phyloP scores from a whole-genome alignment of 495 filamentous ascomycete genomes.

The Aspergillus kassunensis region DNA sequence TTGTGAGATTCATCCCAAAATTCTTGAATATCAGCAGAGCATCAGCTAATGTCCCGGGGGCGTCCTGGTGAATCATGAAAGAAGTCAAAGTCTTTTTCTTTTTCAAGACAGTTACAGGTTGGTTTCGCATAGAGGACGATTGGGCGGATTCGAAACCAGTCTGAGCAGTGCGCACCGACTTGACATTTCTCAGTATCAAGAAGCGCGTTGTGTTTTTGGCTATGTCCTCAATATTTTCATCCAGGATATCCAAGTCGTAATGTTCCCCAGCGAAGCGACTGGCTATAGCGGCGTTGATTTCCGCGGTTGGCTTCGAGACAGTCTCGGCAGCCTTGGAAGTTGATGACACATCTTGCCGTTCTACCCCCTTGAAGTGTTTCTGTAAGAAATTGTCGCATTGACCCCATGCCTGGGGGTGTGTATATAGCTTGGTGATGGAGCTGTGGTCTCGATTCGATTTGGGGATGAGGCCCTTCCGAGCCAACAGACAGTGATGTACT shows the following conservation, averaged over 20 bases:
- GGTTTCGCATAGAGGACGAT: constrained; percentile 4
- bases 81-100: constrained; percentile 68
- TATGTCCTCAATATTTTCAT: constrained; percentile 73
- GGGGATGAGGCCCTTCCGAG: constrained; percentile 33
- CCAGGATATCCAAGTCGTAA: constrained; percentile 64
- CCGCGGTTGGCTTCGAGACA: constrained; percentile 53
- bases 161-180: constrained; percentile 21
- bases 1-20: constrained; percentile 75
- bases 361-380: constrained; percentile 60
- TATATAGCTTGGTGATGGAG: constrained; percentile 60
- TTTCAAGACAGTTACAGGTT: constrained; percentile 15
- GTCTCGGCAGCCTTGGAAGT: constrained; percentile 80
- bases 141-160: constrained; percentile 20
- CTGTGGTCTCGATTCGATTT: constrained; percentile 24
- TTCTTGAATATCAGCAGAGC: constrained; percentile 72
- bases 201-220: constrained; percentile 86
- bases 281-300: constrained; percentile 71
- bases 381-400: constrained; percentile 80
- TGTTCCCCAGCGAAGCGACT: constrained; percentile 66
- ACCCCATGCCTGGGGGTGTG: constrained; percentile 91
- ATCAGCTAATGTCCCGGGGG: constrained; percentile 76
- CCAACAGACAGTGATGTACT: constrained; percentile 82
- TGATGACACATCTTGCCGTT: constrained; percentile 79
- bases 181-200: constrained; percentile 61
- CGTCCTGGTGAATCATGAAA: constrained; percentile 76